phyloP scores from a whole-genome alignment of 2,329 filamentous ascomycete genomes.

The Alternaria sp. region DNA sequence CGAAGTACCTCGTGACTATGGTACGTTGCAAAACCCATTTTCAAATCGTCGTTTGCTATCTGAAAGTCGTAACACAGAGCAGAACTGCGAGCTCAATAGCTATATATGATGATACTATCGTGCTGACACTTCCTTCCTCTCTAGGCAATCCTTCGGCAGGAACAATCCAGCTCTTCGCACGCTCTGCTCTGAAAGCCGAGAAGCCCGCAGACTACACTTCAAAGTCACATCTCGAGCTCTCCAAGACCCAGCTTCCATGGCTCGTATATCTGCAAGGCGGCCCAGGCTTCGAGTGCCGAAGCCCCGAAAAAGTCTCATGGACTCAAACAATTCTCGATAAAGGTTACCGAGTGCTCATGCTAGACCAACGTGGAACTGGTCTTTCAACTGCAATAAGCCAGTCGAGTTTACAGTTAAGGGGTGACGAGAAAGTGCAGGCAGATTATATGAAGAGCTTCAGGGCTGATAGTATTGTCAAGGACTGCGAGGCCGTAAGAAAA shows the following conservation, averaged over 20 bases:
- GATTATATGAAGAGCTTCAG: constrained; percentile 85
- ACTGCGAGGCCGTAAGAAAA: constrained; percentile 84
- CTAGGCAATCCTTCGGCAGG: constrained; percentile 62
- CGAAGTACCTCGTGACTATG: constrained; percentile 83
- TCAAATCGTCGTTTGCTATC: background rate
- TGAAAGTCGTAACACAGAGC: background rate
- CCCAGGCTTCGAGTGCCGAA: constrained; percentile 78
- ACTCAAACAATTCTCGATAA: constrained; percentile 76
- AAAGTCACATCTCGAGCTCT: constrained; percentile 61
- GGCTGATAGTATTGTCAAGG: constrained; percentile 87
- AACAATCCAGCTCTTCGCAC: constrained; percentile 78
- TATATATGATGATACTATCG: background rate
- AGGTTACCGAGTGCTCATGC: constrained; percentile 82
- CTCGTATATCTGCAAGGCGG: constrained; percentile 83
- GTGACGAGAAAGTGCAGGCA: constrained; percentile 72
- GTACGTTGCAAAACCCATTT: constrained; percentile 8
- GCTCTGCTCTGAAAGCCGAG: constrained; percentile 73
- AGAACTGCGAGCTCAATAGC: background rate
- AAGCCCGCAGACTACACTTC: constrained; percentile 60
- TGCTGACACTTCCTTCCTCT: background rate
- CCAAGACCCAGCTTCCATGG: constrained; percentile 64
- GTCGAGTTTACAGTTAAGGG: constrained; percentile 71
- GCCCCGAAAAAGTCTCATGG: constrained; percentile 76
- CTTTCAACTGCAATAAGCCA: constrained; percentile 82
- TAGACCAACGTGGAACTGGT: constrained; percentile 93